phyloP scores from a whole-genome alignment of 75 land plant genomes.

The Sequoia sempervirens region DNA sequence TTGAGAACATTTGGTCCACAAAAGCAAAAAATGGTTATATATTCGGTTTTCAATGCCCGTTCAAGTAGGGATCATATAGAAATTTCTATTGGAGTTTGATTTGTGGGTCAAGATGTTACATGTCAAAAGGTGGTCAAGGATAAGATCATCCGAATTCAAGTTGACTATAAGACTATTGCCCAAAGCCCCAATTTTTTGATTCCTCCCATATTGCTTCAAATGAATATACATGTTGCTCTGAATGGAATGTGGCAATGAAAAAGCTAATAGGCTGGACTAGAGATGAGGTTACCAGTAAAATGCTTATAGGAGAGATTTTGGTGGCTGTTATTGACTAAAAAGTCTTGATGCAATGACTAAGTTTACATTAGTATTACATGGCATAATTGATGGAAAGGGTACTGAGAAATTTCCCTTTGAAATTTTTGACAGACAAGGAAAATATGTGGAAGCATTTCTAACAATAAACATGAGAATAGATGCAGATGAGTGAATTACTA shows the following conservation, averaged over 20 bases:
- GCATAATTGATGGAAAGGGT: constrained; percentile 73
- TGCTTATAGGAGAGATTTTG: constrained; percentile 93
- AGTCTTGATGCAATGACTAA: constrained; percentile 80
- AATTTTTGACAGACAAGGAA: constrained; percentile 60
- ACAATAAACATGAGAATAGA: constrained; percentile 68
- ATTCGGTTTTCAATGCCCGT: constrained; percentile 65
- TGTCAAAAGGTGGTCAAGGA: constrained; percentile 83
- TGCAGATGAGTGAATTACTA: constrained; percentile 58
- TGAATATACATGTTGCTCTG: constrained; percentile 80
- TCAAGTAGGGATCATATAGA: constrained; percentile 63
- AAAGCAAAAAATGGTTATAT: constrained; percentile 33
- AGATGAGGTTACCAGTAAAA: constrained; percentile 77
- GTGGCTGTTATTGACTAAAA: constrained; percentile 66
- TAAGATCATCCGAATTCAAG: constrained; percentile 72
- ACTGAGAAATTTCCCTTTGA: constrained; percentile 66
- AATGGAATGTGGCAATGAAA: no score
- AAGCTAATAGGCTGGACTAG: no score
- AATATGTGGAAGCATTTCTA: constrained; percentile 65
- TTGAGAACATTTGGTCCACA: no score
- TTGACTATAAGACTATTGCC: constrained; percentile 85
- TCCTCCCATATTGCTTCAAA: constrained; percentile 95
- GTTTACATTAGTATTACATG: constrained; percentile 68
- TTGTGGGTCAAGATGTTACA: constrained; percentile 79
- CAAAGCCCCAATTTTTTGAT: constrained; percentile 89
- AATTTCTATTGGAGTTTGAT: constrained; percentile 76